phyloP scores from a whole-genome alignment of 495 filamentous ascomycete genomes.

The Talaromyces adpressus region DNA sequence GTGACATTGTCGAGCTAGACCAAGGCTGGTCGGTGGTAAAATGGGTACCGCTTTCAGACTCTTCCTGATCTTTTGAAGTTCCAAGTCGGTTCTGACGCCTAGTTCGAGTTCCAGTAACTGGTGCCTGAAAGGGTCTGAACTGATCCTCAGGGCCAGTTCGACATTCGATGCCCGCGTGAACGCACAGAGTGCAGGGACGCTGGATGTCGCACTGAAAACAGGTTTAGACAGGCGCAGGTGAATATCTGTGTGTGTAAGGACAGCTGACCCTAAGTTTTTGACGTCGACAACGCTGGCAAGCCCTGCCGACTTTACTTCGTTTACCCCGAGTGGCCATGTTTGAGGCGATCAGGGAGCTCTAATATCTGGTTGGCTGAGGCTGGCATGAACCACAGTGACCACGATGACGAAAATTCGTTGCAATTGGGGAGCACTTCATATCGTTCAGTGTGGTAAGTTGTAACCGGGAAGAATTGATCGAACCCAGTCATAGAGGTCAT shows the following conservation, averaged over 20 bases:
- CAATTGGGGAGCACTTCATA: no score
- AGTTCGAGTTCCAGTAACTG: no score
- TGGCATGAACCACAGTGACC: no score
- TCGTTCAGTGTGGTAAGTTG: no score
- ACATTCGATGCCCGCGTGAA: slow-evolving; percentile 5
- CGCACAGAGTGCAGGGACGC: slow-evolving; percentile 12
- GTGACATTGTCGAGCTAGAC: slow-evolving; percentile 24
- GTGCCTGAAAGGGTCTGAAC: not conserved
- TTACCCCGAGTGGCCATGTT: no score
- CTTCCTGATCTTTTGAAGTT: no score
- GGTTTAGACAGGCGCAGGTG: not conserved
- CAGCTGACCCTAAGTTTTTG: not conserved
- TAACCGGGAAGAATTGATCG: no score
- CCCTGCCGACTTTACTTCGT: not conserved
- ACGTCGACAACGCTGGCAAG: not conserved
- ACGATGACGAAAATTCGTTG: no score
- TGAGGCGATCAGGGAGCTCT: no score
- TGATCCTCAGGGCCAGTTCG: not conserved
- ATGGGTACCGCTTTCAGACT: not conserved
- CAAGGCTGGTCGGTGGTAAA: not conserved
- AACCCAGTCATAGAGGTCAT: no score
- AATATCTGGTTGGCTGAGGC: no score
- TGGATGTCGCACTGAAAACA: slow-evolving; percentile 12
- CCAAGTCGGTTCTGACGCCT: no score
- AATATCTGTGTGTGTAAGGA: not conserved